These are phyloP conservation scores for Macrophomina phaseolina DNA, from an alignment of 2,329 filamentous ascomycete species.

Conservation along the genomic window DNA sequence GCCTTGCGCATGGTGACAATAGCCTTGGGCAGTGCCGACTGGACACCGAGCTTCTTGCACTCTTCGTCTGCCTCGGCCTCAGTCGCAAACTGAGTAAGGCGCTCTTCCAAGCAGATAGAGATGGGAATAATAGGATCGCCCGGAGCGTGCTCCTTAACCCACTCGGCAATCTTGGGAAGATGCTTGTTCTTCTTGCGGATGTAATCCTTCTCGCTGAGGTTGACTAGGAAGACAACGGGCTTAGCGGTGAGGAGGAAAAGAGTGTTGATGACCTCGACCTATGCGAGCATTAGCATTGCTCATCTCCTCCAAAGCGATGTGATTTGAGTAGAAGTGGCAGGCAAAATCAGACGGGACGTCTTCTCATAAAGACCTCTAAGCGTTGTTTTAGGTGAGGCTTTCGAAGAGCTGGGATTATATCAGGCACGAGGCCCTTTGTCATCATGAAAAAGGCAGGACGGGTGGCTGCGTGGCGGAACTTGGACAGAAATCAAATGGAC, in stretches of 20 bases:
- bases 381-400: conserved; percentile 74
- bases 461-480: neutral
- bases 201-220: conserved; percentile 95
- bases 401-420: conserved; percentile 99
- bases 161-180: conserved; percentile 88
- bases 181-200: conserved; percentile 99
- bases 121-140: conserved; percentile 93
- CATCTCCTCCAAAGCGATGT: conserved; percentile 7
- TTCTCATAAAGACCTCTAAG: conserved; percentile 88
- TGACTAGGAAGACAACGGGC: conserved; percentile 95
- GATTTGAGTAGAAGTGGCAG: conserved; percentile 8
- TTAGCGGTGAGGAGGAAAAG: conserved; percentile 95
- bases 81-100: conserved; percentile 78
- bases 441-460: conserved; percentile 69
- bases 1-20: conserved; percentile 91
- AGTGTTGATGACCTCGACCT: conserved; percentile 98
- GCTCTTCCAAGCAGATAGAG: conserved; percentile 91
- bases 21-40: conserved; percentile 90
- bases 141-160: conserved; percentile 88
- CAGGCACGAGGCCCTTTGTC: conserved; percentile 93
- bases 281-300: conserved; percentile 37
- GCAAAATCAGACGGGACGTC: conserved; percentile 71
- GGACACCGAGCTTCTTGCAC: conserved; percentile 84
- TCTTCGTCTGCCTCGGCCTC: conserved; percentile 82
- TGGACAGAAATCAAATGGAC: conserved; percentile 43